Evolutionary conservation across 129 eudicot genomes (phyloP).

Genomic region (Artemisia argyi): DNA sequence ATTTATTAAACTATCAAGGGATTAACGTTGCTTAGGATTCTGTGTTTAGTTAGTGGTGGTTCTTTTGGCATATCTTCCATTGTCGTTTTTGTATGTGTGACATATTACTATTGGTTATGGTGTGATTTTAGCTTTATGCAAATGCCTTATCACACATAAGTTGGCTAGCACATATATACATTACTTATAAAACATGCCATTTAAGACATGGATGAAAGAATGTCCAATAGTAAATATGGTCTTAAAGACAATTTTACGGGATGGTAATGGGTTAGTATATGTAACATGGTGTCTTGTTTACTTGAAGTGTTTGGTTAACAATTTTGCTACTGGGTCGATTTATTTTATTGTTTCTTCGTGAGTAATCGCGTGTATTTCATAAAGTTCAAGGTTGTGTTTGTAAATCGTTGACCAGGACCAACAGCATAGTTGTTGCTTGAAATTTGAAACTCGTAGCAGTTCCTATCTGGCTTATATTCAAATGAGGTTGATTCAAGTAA

Average conservation of each 20-base stretch:
- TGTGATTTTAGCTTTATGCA: neutral
- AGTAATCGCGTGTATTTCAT: neutral
- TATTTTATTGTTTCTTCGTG: neutral
- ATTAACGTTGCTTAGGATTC: constrained; percentile 4
- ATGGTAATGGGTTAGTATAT: neutral
- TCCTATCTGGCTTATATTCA: too few relatives aligned
- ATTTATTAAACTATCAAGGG: constrained; percentile 6
- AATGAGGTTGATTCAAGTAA: too few relatives aligned
- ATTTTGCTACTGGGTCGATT: too few relatives aligned
- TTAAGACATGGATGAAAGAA: constrained; percentile 3
- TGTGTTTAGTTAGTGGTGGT: too few relatives aligned
- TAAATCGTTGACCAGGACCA: neutral
- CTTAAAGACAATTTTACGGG: neutral
- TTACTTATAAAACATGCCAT: neutral
- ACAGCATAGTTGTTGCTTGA: too few relatives aligned
- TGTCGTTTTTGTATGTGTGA: neutral
- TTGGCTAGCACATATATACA: neutral
- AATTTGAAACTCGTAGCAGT: too few relatives aligned
- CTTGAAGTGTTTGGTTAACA: too few relatives aligned
- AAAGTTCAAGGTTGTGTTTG: neutral
- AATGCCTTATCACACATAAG: neutral
- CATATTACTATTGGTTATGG: neutral
- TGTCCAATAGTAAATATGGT: neutral
- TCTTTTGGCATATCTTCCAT: too few relatives aligned
- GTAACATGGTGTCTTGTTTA: too few relatives aligned